Conservation (phyloP, 306 rosid genomes). For the Ceratonia siliqua region DNA sequence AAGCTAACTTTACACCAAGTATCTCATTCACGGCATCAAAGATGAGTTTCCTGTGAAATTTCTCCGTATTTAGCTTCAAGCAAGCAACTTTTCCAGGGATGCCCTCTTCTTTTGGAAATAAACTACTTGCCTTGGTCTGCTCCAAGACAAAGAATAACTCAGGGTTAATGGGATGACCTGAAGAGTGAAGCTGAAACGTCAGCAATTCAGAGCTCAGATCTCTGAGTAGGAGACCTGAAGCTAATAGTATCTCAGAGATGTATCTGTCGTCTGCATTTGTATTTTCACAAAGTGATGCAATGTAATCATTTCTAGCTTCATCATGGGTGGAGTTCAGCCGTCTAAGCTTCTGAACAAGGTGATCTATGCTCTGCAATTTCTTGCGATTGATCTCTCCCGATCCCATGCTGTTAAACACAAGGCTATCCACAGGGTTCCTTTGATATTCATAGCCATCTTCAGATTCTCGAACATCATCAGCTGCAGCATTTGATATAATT, state of each 20-base stretch:
- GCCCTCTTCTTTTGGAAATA: slow-evolving; percentile 47
- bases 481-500: slow-evolving; percentile 34
- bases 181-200: slow-evolving; percentile 66
- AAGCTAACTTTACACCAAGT: slow-evolving; percentile 48
- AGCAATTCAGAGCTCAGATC: slow-evolving; percentile 58
- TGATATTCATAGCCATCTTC: slow-evolving; percentile 41
- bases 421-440: slow-evolving; percentile 43
- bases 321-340: slow-evolving; percentile 66
- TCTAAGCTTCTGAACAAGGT: slow-evolving; percentile 70
- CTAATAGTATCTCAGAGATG: slow-evolving; percentile 68
- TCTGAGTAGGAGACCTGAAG: slow-evolving; percentile 70
- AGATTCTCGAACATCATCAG: slow-evolving; percentile 41
- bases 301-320: slow-evolving; percentile 68
- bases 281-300: slow-evolving; percentile 69
- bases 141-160: slow-evolving; percentile 75
- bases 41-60: slow-evolving; percentile 61
- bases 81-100: slow-evolving; percentile 32
- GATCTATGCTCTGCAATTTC: slow-evolving; percentile 63
- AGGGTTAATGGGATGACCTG: slow-evolving; percentile 70
- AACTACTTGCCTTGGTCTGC: slow-evolving; percentile 64
- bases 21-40: slow-evolving; percentile 74
- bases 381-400: slow-evolving; percentile 54
- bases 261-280: slow-evolving; percentile 72
- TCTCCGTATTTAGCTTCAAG: slow-evolving; percentile 42
- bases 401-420: slow-evolving; percentile 30